Base-by-base conservation (phyloP, 257 asterid species). In the Gentiana dahurica region DNA sequence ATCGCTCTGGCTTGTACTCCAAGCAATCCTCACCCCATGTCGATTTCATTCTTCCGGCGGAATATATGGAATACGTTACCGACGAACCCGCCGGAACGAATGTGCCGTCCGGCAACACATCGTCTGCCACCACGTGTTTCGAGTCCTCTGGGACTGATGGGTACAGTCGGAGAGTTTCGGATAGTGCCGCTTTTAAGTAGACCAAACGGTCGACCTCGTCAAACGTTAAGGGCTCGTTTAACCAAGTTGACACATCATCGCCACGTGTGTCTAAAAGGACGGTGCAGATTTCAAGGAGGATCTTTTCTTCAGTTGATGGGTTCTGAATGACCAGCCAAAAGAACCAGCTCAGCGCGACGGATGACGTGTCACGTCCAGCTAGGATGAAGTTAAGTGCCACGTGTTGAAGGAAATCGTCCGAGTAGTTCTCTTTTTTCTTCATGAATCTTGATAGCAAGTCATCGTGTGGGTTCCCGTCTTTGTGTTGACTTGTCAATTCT, bases 141-240 rank as follows among this genome's bases (percentile, higher is more conserved):
- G 95, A 86, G 49, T 89, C 97, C 74, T 89, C 95, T 1, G 97
- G 95, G 12, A 89, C 97, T 0, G 97, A 86, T 4, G 97, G 97
- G 73, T 89, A 89, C 58, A 89, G 6, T 62, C 97, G 62, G 0
- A 89, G 84, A 1, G 95, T 83, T 66, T 89, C 97, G 0, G 97
- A 81, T 45, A 89, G 53, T 36, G 97, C 82, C 9, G 95, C 95
- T 53, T 82, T 84, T 44, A 89, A 46, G 59, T 89, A 89, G 1
- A 81, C 77, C 79, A 89, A 53, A 0, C 80, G 80, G 39, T 89
- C 97, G 2, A 78, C 86, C 49, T 89, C 97, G 0, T 89, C 97
- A 43, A 86, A 89, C 0, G 58, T 75, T 1, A 89, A 65, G 0
- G 89, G 89, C 61, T 86, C 93, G 0, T 71, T 69, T 6, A 74